Evolutionary conservation across 1,284 basidiomycete species (phyloP).

Genomic region (Laetiporus sulphureus): DNA sequence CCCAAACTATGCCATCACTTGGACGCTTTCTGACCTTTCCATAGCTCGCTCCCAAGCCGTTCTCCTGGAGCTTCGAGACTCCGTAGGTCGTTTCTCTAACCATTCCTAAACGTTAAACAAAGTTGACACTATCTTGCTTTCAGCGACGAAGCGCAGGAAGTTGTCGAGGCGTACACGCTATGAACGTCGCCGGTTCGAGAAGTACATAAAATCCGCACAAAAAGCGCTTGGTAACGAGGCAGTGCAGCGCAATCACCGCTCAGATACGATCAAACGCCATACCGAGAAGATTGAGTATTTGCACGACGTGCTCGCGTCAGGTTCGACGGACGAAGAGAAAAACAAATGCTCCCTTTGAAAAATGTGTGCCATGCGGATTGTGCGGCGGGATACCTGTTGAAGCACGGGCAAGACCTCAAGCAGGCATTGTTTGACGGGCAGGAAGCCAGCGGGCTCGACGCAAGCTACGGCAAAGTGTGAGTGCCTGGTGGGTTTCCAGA

Average conservation of each 20-base stretch:
- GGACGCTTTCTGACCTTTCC: conserved; percentile 25
- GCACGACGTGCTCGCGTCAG: conserved; percentile 24
- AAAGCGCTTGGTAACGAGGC: conserved; percentile 27
- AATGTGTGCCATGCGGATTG: conserved; percentile 30
- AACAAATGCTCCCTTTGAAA: conserved; percentile 21
- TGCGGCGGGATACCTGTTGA: conserved; percentile 19
- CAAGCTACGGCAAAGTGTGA: conserved; percentile 17
- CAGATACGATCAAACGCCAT: conserved; percentile 25
- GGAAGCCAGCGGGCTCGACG: conserved; percentile 9
- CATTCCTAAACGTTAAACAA: not conserved
- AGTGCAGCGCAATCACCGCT: conserved; percentile 24
- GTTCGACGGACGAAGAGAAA: conserved; percentile 21
- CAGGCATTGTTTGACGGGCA: conserved; percentile 17
- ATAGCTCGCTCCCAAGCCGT: conserved; percentile 31
- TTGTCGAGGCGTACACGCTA: conserved; percentile 24
- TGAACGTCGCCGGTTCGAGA: conserved; percentile 19
- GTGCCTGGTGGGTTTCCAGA: conserved; percentile 1
- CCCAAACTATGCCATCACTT: conserved; percentile 26
- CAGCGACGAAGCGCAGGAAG: conserved; percentile 25
- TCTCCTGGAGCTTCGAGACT: conserved; percentile 31
- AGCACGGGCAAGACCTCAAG: conserved; percentile 13
- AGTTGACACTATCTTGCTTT: not conserved
- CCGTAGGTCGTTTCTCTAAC: conserved; percentile 8
- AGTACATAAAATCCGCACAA: conserved; percentile 18
- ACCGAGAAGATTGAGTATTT: conserved; percentile 25